phyloP scores from a whole-genome alignment of 768 basidiomycete genomes.

The Trametes coccinea region DNA sequence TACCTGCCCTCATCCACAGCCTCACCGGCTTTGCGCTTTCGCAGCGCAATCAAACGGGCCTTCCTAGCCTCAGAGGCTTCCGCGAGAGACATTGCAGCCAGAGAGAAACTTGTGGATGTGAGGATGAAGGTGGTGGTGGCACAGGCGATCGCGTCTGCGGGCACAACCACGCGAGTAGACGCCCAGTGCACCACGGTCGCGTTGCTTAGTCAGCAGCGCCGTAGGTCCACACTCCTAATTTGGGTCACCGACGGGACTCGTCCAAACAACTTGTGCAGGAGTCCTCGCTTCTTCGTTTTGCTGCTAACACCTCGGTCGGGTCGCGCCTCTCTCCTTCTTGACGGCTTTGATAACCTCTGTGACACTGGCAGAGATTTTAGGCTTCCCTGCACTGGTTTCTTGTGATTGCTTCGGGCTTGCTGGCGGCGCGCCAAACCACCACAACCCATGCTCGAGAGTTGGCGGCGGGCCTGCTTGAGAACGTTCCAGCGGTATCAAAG shows the following conservation, averaged over 20 bases:
- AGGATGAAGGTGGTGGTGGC: not conserved
- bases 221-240: constrained; percentile 6
- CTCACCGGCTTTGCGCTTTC: constrained; percentile 69
- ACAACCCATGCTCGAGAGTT: constrained; percentile 26
- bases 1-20: constrained; percentile 43
- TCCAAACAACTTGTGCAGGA: not conserved
- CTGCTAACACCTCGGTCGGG: not conserved
- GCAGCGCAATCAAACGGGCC: constrained; percentile 74
- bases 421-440: not conserved
- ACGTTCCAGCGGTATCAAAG: constrained; percentile 21
- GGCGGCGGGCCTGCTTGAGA: constrained; percentile 29
- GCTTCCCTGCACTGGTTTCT: no score
- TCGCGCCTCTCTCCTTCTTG: no score
- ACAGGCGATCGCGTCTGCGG: constrained; percentile 4
- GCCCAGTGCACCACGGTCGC: not conserved
- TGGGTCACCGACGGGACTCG: not conserved
- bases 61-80: constrained; percentile 82
- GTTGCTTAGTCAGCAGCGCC: constrained; percentile 22
- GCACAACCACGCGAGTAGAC: constrained; percentile 1
- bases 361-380: no score
- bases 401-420: not conserved
- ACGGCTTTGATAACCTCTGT: no score
- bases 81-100: constrained; percentile 57
- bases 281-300: not conserved
- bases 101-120: not conserved